Evolutionary conservation across 1,284 basidiomycete genomes (phyloP).

Genomic region (Stygiomarasmius scandens): DNA sequence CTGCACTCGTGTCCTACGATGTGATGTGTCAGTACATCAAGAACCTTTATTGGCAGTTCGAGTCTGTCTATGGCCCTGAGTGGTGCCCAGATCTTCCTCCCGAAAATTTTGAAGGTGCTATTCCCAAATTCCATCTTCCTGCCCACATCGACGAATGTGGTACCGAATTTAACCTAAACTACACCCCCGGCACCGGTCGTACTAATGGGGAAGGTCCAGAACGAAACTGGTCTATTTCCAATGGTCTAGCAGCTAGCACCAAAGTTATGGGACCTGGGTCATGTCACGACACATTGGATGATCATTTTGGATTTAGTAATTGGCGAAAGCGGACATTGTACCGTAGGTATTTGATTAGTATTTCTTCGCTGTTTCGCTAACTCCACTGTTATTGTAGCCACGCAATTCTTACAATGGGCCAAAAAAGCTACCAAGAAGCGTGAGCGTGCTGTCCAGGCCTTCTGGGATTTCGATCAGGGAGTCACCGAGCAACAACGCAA

Average conservation of each 20-base stretch:
- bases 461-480: neutral
- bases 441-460: neutral
- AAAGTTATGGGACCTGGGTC: neutral
- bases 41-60: too few species aligned
- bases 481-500: neutral
- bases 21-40: too few species aligned
- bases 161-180: neutral
- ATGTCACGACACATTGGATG: neutral
- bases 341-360: neutral
- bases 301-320: neutral
- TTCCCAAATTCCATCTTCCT: constrained; percentile 5
- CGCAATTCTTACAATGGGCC: too few species aligned
- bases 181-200: neutral
- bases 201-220: constrained; percentile 1
- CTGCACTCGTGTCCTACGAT: too few species aligned
- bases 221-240: neutral
- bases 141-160: neutral
- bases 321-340: neutral
- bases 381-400: too few species aligned
- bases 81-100: too few species aligned
- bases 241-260: neutral
- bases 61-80: too few species aligned
- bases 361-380: too few species aligned
- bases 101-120: too few species aligned
- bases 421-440: neutral